Evolutionary conservation across 306 rosid genomes (phyloP).

Genomic region (Vicia faba): DNA sequence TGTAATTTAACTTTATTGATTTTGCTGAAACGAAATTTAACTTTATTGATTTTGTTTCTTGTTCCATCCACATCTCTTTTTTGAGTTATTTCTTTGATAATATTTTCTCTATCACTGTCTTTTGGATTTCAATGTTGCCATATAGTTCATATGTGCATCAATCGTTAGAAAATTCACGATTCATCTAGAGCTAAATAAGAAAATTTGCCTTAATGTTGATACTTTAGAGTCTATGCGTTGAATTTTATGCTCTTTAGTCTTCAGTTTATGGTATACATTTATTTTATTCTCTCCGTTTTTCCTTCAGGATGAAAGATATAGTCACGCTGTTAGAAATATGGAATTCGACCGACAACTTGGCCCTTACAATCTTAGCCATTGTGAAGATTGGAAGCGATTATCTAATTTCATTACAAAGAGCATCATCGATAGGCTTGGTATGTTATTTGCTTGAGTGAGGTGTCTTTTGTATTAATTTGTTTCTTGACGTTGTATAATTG

Average conservation of each 20-base stretch:
- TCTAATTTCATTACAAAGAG: conserved; percentile 65
- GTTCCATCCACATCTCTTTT: neutral
- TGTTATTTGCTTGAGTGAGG: conserved; percentile 33
- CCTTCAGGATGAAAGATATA: conserved; percentile 65
- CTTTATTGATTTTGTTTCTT: conserved; percentile 20
- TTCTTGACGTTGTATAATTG: conserved; percentile 18
- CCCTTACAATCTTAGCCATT: conserved; percentile 69
- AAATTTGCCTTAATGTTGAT: neutral
- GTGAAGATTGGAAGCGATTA: conserved; percentile 73
- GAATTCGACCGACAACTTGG: conserved; percentile 90
- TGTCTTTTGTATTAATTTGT: conserved; percentile 22
- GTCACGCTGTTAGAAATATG: conserved; percentile 65
- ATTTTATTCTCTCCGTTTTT: conserved; percentile 29
- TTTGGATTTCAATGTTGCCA: conserved; percentile 7
- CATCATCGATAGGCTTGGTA: conserved; percentile 64
- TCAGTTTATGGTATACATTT: conserved; percentile 16
- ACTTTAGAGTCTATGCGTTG: neutral
- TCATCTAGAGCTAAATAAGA: conserved; percentile 13
- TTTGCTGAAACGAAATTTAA: neutral
- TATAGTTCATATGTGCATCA: neutral
- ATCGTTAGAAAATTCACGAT: conserved; percentile 2
- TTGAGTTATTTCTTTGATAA: conserved; percentile 8
- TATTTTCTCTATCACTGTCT: neutral
- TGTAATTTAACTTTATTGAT: neutral
- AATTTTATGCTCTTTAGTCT: neutral